phyloP scores from a whole-genome alignment of 345 rosid species.

The Laguncularia racemosa region DNA sequence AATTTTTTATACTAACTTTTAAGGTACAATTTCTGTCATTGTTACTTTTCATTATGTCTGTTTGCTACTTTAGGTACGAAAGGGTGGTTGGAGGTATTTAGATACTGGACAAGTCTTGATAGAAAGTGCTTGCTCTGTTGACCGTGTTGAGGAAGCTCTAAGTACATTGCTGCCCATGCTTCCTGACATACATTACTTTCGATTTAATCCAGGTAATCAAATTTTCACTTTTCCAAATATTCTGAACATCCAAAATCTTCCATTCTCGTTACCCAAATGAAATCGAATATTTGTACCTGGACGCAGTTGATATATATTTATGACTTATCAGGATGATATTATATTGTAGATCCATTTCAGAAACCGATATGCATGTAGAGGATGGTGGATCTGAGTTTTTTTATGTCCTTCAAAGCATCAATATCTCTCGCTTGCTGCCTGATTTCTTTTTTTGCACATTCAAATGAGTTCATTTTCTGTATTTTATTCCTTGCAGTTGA shows the following conservation, averaged over 20 bases:
- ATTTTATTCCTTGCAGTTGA: conserved; percentile 50
- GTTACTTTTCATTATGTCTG: conserved; percentile 3
- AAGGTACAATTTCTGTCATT: not conserved
- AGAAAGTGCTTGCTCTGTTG: conserved; percentile 99
- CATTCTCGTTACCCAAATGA: no score
- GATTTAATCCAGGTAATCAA: conserved; percentile 79
- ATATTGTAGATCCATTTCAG: no score
- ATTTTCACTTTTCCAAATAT: no score
- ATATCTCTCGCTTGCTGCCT: not conserved
- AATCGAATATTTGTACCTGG: no score
- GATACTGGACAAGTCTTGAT: conserved; percentile 97
- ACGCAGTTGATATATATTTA: no score
- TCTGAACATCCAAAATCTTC: not conserved
- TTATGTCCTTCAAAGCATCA: no score
- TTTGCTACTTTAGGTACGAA: conserved; percentile 50
- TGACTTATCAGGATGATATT: no score
- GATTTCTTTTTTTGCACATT: not conserved
- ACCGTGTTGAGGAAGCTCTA: conserved; percentile 94
- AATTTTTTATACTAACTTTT: no score
- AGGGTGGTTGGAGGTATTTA: conserved; percentile 98
- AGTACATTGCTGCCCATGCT: conserved; percentile 92
- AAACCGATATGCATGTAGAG: no score
- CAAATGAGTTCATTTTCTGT: conserved; percentile 10
- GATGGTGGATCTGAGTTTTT: no score
- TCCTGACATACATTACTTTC: conserved; percentile 85